Evolutionary conservation across 306 rosid genomes (phyloP).

Genomic region (Pyrus betulifolia): DNA sequence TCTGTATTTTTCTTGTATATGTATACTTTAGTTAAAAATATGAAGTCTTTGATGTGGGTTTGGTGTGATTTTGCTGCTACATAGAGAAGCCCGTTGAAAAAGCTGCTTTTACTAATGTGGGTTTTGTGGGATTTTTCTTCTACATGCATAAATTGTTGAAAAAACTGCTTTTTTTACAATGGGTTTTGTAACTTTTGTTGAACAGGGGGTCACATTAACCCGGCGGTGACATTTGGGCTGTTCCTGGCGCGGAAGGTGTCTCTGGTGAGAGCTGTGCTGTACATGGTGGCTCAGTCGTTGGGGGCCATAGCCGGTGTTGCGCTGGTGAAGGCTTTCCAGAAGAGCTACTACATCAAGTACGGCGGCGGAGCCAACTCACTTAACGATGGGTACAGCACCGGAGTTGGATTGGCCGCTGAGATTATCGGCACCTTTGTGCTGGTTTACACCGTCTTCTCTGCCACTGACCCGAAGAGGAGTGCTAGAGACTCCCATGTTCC

Average conservation of each 20-base stretch:
- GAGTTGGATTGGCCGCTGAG: conserved; percentile 75
- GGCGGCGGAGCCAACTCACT: conserved; percentile 81
- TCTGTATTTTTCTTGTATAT: neutral
- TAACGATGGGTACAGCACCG: conserved; percentile 38
- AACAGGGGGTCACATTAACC: conserved; percentile 88
- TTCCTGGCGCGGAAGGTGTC: conserved; percentile 94
- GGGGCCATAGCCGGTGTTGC: conserved; percentile 91
- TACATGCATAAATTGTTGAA: neutral
- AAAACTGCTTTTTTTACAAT: neutral
- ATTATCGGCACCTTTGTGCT: conserved; percentile 76
- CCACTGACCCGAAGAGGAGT: conserved; percentile 85
- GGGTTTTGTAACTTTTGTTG: neutral
- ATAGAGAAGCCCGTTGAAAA: no score
- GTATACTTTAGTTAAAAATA: neutral
- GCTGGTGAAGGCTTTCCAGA: conserved; percentile 80
- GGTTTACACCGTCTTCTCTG: conserved; percentile 41
- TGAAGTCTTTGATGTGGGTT: neutral
- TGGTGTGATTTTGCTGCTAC: neutral
- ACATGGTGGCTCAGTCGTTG: conserved; percentile 82
- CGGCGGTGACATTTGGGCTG: conserved; percentile 47
- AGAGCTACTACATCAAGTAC: conserved; percentile 26
- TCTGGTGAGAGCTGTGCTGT: conserved; percentile 59
- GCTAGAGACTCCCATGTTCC: conserved; percentile 96
- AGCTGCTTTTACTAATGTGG: neutral
- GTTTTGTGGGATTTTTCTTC: neutral